Base-by-base conservation (phyloP, 495 filamentous ascomycete species). In the Copromyces sp. region DNA sequence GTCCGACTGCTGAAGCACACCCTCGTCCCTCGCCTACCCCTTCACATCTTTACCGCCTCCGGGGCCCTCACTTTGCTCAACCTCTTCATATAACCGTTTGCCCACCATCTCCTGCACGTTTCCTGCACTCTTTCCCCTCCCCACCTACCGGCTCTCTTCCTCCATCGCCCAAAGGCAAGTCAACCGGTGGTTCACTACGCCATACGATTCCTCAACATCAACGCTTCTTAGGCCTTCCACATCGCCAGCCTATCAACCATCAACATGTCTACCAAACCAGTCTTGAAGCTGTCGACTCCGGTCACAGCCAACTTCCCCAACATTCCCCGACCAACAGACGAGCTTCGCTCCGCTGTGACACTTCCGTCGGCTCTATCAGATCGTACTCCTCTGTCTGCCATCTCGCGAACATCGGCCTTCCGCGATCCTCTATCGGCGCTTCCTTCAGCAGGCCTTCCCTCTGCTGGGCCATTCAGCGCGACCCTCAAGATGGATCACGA, bases 231-330 rank as follows among this genome's bases (percentile, higher is more conserved):
- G 41, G 40, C 45, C 32, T 68, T 68, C 73, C 39, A 14, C 35
- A n/a, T 35, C 65, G 42, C 39, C 74, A 73, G 68, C 68, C 71
- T 65, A 65, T 35, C 73, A 70, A 76, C 73, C 80, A 80, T 78
- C 77, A 89, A 81, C 85, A 83, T 85, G 83, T 84, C 89, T 77
- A 75, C 81, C 73, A 93, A 92, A 80, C 91, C 90, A 73, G 84
- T 87, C 72, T 87, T 94, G 70, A 85, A 88, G 78, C 87, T 93
- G 75, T 87, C 92, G 81, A 97, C 93, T 42, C 93, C 93, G 38
- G 85, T 89, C 78, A 91, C 89, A 69, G 87, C 88, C 69, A 91
- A 90, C 71, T 93, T 95, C 77, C 93, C 93, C 29, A 93, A 92
- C 17, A 92, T 95, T 80, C 84, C 95, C 20, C 87, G 87, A 59